phyloP scores from a whole-genome alignment of 1,284 basidiomycete genomes.

The Ganoderma lingzhi region DNA sequence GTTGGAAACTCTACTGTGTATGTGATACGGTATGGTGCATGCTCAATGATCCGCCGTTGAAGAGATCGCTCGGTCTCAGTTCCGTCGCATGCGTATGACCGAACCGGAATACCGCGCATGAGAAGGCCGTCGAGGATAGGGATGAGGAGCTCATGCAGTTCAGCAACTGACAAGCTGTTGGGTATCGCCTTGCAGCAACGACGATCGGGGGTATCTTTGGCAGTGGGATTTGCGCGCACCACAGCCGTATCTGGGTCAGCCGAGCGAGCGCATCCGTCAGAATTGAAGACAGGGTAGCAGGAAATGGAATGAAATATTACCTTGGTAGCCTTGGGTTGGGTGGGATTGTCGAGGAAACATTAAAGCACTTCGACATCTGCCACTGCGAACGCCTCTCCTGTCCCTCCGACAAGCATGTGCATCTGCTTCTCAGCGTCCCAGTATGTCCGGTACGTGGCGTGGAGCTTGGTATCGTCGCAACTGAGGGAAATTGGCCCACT shows the following conservation, averaged over 20 bases:
- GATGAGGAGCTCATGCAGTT: constrained; percentile 19
- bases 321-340: constrained; percentile 32
- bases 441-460: constrained; percentile 35
- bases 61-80: constrained; percentile 36
- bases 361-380: constrained; percentile 29
- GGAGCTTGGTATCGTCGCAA: constrained; percentile 47
- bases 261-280: too few species aligned
- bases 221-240: constrained; percentile 36
- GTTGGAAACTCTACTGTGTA: constrained; percentile 18
- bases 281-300: too few species aligned
- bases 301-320: constrained; percentile 15
- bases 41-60: constrained; percentile 22
- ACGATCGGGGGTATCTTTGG: constrained; percentile 38
- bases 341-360: constrained; percentile 11
- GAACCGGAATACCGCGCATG: constrained; percentile 9
- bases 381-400: constrained; percentile 26
- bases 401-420: constrained; percentile 29
- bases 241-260: constrained; percentile 39
- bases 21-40: background rate
- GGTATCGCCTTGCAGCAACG: constrained; percentile 39
- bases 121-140: constrained; percentile 1
- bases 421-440: constrained; percentile 34
- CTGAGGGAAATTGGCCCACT: constrained; percentile 40
- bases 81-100: constrained; percentile 32
- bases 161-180: constrained; percentile 25